Percentiles rank a stretch among this genome's conserved stretches.
Evolutionary conservation across 2,329 filamentous ascomycete species (phyloP).

Genomic region (Ceratocystiopsis sp.): DNA sequence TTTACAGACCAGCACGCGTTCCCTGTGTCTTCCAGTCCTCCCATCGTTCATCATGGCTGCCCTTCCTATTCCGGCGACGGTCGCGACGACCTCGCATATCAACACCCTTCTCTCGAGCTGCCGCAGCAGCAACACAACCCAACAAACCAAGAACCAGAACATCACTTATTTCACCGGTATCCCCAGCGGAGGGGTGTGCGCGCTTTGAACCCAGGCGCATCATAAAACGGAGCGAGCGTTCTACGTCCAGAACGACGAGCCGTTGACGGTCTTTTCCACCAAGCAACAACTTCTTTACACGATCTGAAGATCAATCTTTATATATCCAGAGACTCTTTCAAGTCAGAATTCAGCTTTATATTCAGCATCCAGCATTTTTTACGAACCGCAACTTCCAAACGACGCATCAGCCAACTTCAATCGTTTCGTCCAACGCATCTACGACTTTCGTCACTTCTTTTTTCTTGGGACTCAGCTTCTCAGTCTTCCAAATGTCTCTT

Average conservation of each 20-base stretch:
- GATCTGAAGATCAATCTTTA: too few species aligned
- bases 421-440: not conserved
- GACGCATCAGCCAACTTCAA: too few species aligned
- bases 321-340: not conserved
- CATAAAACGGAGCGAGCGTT: too few species aligned
- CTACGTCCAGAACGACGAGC: slow-evolving; percentile 11
- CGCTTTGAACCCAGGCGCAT: slow-evolving; percentile 15
- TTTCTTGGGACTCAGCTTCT: not conserved
- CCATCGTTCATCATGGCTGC: slow-evolving; percentile 3
- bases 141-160: slow-evolving; percentile 1
- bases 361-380: not conserved
- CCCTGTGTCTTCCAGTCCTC: not conserved
- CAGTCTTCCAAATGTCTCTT: slow-evolving; percentile 4
- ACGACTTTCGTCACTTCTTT: not conserved
- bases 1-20: not conserved
- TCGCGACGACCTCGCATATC: slow-evolving; percentile 2
- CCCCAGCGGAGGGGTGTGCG: slow-evolving; percentile 34
- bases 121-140: not conserved
- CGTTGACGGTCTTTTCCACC: not conserved
- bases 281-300: not conserved
- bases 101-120: not conserved
- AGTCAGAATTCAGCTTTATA: too few species aligned
- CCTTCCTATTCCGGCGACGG: slow-evolving; percentile 1
- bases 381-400: too few species aligned
- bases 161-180: slow-evolving; percentile 18